These are phyloP conservation scores for Penicillium olsonii DNA, from an alignment of 2,329 filamentous ascomycete species.

Conservation along the genomic window DNA sequence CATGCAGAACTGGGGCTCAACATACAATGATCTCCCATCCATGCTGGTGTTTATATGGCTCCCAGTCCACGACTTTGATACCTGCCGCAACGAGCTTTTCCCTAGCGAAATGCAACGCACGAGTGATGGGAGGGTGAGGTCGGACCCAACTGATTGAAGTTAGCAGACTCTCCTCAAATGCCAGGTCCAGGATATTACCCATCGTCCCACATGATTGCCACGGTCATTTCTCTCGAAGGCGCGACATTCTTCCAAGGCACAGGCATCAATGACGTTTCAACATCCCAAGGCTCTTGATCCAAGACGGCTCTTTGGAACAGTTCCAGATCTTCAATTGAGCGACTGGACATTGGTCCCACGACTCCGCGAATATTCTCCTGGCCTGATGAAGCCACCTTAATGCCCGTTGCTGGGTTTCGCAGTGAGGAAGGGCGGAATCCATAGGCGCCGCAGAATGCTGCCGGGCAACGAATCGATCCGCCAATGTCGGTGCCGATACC, in stretches of 20 bases:
- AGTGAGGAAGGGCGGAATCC: slow-evolving; percentile 45
- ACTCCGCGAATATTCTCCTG: slow-evolving; percentile 43
- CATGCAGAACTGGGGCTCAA: neutral
- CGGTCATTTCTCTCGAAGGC: slow-evolving; percentile 27
- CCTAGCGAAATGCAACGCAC: slow-evolving; percentile 21
- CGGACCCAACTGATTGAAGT: slow-evolving; percentile 50
- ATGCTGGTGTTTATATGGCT: slow-evolving; percentile 36
- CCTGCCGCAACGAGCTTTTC: slow-evolving; percentile 45
- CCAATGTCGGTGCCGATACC: slow-evolving; percentile 53
- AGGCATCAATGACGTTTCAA: slow-evolving; percentile 43
- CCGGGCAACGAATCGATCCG: slow-evolving; percentile 48
- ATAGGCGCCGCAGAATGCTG: slow-evolving; percentile 48
- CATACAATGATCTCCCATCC: slow-evolving; percentile 40
- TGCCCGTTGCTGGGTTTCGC: slow-evolving; percentile 34
- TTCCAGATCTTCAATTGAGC: slow-evolving; percentile 35
- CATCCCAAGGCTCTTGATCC: slow-evolving; percentile 45
- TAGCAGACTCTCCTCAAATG: neutral
- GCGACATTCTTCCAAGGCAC: slow-evolving; percentile 42
- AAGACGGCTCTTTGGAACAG: slow-evolving; percentile 43
- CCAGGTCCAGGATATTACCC: slow-evolving; percentile 33
- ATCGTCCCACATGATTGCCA: slow-evolving; percentile 68
- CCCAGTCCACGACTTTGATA: slow-evolving; percentile 42
- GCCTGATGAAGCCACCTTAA: slow-evolving; percentile 31
- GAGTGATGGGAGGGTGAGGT: slow-evolving; percentile 59
- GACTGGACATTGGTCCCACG: slow-evolving; percentile 31